Percentiles rank a stretch among this genome's conserved stretches.
These are phyloP conservation scores for Bipolaris gigantea DNA, from an alignment of 2,329 filamentous ascomycete genomes.

Conservation along the genomic window DNA sequence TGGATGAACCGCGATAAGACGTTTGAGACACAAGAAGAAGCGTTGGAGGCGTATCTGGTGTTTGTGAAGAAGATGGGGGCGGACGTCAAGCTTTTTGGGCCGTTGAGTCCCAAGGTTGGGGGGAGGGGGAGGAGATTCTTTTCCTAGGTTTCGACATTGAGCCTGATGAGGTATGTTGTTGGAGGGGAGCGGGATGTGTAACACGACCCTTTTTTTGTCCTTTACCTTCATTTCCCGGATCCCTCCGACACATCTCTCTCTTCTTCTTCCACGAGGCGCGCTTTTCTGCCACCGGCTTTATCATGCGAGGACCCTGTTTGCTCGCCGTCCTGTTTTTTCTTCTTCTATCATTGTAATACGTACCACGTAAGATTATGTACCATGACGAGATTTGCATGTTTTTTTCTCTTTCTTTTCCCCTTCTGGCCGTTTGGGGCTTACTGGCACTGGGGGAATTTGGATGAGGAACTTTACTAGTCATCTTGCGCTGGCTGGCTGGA, in stretches of 20 bases:
- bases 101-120: conserved; percentile 16
- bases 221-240: too few relatives aligned
- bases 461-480: background rate
- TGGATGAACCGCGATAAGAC: conserved; percentile 36
- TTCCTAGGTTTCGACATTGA: background rate
- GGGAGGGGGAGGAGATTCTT: conserved; percentile 14
- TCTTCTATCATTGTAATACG: background rate
- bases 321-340: background rate
- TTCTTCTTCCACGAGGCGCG: background rate
- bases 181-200: background rate
- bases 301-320: background rate
- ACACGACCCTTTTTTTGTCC: background rate
- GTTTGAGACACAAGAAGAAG: conserved; percentile 24
- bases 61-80: conserved; percentile 30
- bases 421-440: background rate
- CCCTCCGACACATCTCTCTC: too few relatives aligned
- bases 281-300: background rate
- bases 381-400: background rate
- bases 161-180: too few relatives aligned
- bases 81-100: conserved; percentile 26
- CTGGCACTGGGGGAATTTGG: background rate
- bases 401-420: background rate
- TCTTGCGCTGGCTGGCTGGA: conserved; percentile 7
- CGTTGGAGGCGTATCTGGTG: conserved; percentile 29
- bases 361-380: conserved; percentile 6